Evolutionary conservation across 345 rosid species (phyloP).

Genomic region (Syzygium jambos): DNA sequence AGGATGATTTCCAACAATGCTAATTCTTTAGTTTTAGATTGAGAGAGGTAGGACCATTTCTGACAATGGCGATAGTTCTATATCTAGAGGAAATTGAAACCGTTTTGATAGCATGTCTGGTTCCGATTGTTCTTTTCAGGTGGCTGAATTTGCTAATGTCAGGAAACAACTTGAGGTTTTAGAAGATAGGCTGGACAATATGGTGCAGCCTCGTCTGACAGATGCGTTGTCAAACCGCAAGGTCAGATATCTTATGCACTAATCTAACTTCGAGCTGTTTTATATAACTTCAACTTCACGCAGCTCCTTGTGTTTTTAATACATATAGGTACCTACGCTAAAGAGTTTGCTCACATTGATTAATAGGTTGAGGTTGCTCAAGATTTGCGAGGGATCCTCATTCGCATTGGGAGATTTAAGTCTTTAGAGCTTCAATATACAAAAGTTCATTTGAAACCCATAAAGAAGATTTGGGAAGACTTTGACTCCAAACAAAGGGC

Average conservation of each 20-base stretch:
- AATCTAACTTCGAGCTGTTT: neutral
- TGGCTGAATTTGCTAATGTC: conserved; percentile 96
- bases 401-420: conserved; percentile 91
- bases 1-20: neutral
- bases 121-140: conserved; percentile 28
- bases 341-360: neutral
- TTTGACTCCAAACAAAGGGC: conserved; percentile 60
- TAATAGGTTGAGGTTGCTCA: conserved; percentile 82
- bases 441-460: conserved; percentile 75
- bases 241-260: conserved; percentile 24
- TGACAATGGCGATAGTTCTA: neutral
- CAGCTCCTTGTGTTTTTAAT: neutral
- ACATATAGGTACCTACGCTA: neutral
- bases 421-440: conserved; percentile 86
- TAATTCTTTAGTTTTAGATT: neutral
- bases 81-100: neutral
- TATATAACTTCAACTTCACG: neutral
- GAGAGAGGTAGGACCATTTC: neutral
- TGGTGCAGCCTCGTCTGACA: conserved; percentile 95
- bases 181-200: conserved; percentile 84
- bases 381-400: conserved; percentile 90
- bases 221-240: conserved; percentile 93
- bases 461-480: conserved; percentile 92
- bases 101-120: neutral
- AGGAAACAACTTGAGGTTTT: conserved; percentile 90